Evolutionary conservation across 768 basidiomycete genomes (phyloP), one percentile per base, ranked within the genome.

Genomic region (Agrocybe praecox): DNA sequence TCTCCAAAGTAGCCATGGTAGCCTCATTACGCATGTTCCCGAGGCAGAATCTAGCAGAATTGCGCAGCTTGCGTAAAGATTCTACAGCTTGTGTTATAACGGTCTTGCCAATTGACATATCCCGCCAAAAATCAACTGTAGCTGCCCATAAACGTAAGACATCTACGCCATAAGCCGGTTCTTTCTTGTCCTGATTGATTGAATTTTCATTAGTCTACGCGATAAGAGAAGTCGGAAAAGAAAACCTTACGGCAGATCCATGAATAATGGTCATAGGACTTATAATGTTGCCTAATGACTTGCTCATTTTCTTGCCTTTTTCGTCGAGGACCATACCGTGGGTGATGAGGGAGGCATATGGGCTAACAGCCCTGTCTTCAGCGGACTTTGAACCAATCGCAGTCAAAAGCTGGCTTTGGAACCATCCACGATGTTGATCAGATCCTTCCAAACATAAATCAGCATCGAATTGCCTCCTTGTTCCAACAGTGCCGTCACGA

Each of bases 341-440:
- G 1, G 96, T 98, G 61, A 99, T 88, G 56, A 99, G 72, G 5
- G 86, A 78, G 36, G 79, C 79, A 68, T 94, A 99, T 11, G 96
- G 79, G 60, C 67, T 79, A 40, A 64, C 56, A 11, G 85, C 63
- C 42, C 57, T 69, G 55, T 64, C 62, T 19, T 65, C 57, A 11
- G 68, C 56, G 9, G 72, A 61, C 2, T 76, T 72, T 18, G 84
- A 75, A 2, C 85, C 85, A 18, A 96, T 74, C 10, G 86, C 83
- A 3, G 97, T 98, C 46, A 99, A 75, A 23, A 99, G 74, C 62
- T 93, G 90, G 55, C 94, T 96, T 72, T 99, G 97, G 78, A 99
- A 99, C 96, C 96, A 99, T 9, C 96, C 96, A 7, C 96, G 88
- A 71, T 99, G 96, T 70, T 98, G 96, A 72, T 99, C 96, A 1